A percentile compares a stretch with the other conserved stretches of the same genome.
These are phyloP conservation scores for Rhododendron mucronatum DNA, from an alignment of 148 eudicot species.

Conservation along the genomic window DNA sequence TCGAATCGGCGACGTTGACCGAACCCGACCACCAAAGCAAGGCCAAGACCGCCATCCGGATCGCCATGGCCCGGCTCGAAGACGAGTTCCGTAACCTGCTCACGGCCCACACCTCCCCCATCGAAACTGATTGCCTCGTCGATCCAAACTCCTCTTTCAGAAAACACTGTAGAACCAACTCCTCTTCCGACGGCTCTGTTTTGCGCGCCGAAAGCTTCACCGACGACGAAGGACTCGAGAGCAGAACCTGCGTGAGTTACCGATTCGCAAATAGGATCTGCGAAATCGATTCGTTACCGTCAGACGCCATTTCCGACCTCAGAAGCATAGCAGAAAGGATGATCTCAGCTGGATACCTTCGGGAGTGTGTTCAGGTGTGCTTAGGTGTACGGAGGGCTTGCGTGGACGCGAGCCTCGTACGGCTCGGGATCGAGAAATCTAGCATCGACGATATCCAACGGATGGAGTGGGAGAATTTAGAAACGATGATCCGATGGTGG, in stretches of 20 bases:
- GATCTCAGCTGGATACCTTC: conserved; percentile 60
- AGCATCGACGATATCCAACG: conserved; percentile 62
- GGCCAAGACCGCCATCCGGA: background rate
- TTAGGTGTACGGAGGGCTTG: conserved; percentile 58
- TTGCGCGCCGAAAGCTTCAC: background rate
- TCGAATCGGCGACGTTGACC: background rate
- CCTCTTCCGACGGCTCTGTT: background rate
- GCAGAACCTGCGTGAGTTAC: conserved; percentile 12
- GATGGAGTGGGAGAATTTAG: conserved; percentile 54
- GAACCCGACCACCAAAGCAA: background rate
- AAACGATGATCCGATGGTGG: conserved; percentile 73
- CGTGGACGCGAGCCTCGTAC: conserved; percentile 47
- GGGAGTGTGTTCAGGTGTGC: conserved; percentile 77
- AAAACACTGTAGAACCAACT: background rate
- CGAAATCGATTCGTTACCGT: conserved; percentile 57
- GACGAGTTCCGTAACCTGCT: background rate
- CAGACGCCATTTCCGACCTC: conserved; percentile 50
- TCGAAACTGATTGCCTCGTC: background rate
- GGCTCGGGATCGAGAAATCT: conserved; percentile 64
- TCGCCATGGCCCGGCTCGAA: background rate
- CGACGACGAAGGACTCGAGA: background rate
- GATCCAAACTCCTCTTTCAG: background rate
- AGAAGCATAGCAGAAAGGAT: conserved; percentile 65
- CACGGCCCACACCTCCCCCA: background rate
- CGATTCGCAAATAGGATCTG: conserved; percentile 51